Base-by-base conservation (phyloP, 2,329 filamentous ascomycete genomes). In the Capronia americana region DNA sequence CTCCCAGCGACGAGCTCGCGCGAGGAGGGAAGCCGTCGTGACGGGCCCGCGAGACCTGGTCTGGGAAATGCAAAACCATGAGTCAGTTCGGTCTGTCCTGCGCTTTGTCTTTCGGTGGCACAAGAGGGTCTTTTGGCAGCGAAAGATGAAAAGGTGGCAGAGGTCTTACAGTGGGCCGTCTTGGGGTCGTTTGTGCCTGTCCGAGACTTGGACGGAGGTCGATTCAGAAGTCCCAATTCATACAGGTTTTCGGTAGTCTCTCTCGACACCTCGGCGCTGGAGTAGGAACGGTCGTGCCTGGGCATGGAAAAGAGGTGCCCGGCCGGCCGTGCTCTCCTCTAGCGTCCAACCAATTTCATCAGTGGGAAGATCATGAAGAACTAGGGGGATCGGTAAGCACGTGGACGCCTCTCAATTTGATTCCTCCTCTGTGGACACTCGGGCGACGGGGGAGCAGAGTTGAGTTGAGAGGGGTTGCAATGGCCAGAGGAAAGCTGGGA, bases 181-280 rank as follows among this genome's bases (percentile, higher is more conserved):
- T 58, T 68, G 53, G 58, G 57, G 28, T 63, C 41, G 55, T 66
- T 67, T 24, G 60, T 56, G 57, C 34, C 65, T 48, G 66, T 63
- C 44, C 63, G 65, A 58, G 69, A 68, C 51, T 63, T 58, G 53
- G 66, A 64, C 28, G 62, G 57, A 61, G 71, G 67, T 56, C 69
- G 69, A 48, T 57, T 71, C 55, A 73, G 68, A 24, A 73, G 68
- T 51, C 72, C 72, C 56, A 73, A 57, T n/a, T 70, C 68, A 62
- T 72, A 71, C 60, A 73, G 68, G 63, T 71, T 72, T 63, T 73
- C 62, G 56, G 68, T 67, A 14, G 71, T 68, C 53, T 63, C 65
- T 60, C 59, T 62, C n/a, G 68, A 67, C 62, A 65, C 65, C 64
- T 66, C 65, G 57, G 57, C 62, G 63, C 59, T 62, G 65, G 59